phyloP scores from a whole-genome alignment of 73 alveolate species.

The Breviolum minutum region DNA sequence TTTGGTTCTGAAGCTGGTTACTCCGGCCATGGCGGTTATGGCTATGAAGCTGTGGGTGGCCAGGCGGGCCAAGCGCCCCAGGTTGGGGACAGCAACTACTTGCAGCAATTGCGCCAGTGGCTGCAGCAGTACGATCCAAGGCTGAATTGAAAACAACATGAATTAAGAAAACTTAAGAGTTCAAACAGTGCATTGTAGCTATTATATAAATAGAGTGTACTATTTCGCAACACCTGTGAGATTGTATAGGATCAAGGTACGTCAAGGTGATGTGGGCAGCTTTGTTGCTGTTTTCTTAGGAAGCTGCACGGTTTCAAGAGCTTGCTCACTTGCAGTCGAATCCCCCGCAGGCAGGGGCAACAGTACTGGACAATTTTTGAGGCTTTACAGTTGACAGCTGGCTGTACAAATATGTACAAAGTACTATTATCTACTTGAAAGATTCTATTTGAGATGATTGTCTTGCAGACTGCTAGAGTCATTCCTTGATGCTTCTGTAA shows the following conservation, averaged over 20 bases:
- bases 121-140: conserved; percentile 62
- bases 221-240: too few relatives aligned
- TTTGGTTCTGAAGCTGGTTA: conserved; percentile 19
- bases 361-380: background rate
- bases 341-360: conserved; percentile 11
- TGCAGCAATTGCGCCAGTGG: conserved; percentile 91
- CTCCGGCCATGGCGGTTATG: conserved; percentile 28
- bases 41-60: conserved; percentile 11
- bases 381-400: background rate
- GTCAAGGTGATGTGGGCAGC: background rate
- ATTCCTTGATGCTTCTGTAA: background rate
- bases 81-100: conserved; percentile 26
- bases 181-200: too few relatives aligned
- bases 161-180: too few relatives aligned
- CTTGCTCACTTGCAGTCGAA: conserved; percentile 66
- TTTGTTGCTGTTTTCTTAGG: background rate
- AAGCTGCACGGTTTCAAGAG: conserved; percentile 83
- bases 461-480: background rate
- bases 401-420: background rate
- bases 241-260: too few relatives aligned
- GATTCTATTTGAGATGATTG: background rate
- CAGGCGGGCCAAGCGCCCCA: background rate
- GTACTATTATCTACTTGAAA: background rate
- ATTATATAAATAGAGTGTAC: too few relatives aligned
- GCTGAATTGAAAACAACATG: background rate